Evolutionary conservation across 306 rosid genomes (phyloP), one percentile per base, ranked within the genome.

Genomic region (Arachis hypogaea): DNA sequence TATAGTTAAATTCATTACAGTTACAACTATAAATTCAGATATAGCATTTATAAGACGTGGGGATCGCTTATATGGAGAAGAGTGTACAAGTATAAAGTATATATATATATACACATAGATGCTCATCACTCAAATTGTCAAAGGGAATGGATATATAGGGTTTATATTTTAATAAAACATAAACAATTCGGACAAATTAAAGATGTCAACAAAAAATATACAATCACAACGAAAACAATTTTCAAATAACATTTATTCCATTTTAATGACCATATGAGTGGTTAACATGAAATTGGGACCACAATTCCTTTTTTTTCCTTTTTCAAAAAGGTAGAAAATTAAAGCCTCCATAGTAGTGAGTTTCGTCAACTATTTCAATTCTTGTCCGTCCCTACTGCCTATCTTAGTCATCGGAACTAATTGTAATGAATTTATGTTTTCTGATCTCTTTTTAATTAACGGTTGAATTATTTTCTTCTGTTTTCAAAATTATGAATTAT

Each of bases 221-320:
- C 38, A 33, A 33, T 33, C 38, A 33, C 38, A 33, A 33, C 38
- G 28, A 22, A 22, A 22, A 33, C 38, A 33, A 33, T 33, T 33
- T 33, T 33, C 38, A 33, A 33, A 33, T 33, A 33, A 33, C 38
- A 33, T 69, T 68, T 16, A 47, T 61, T 40, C 65, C 68, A 42
- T 33, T 59, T 47, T 40, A 74, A 77, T 76, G 60, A 56, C 78
- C 85, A 6, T 9, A 11, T 40, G 80, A 66, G 77, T 80, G 83
- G 86, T 63, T 82, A 75, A 52, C 67, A 80, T 79, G 80, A 77
- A 72, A 38, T 62, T 66, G 74, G 75, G 86, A 66, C 86, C 72
- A 76, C 61, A 29, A 72, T 22, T 58, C 59, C 66, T 8, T 68
- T 47, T 50, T 55, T 54, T 41, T 22, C 28, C 28, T 22, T 47